These are phyloP conservation scores for Chrysanthemum makinoi DNA, from an alignment of 129 eudicot species.

Conservation along the genomic window DNA sequence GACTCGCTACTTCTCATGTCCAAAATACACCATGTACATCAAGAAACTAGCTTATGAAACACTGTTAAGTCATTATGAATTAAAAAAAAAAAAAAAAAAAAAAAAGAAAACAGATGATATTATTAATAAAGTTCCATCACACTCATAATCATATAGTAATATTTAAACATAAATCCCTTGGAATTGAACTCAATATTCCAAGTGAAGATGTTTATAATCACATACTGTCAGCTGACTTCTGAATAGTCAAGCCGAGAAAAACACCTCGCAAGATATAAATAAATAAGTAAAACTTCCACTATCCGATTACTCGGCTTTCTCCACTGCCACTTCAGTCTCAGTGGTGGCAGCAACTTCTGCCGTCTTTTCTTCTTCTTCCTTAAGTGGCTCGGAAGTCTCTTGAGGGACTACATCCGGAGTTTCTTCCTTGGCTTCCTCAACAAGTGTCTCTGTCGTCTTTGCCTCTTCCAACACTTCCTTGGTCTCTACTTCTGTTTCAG, in stretches of 20 bases:
- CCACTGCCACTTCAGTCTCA: slow-evolving; percentile 15
- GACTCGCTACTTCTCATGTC: too few relatives aligned
- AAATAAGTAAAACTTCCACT: slow-evolving; percentile 8
- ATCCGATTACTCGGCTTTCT: slow-evolving; percentile 9
- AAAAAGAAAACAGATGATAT: too few relatives aligned
- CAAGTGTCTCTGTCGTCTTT: background rate
- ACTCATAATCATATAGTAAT: too few relatives aligned
- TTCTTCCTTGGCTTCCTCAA: slow-evolving; percentile 14
- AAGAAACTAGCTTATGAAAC: too few relatives aligned
- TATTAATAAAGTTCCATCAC: too few relatives aligned
- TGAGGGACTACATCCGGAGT: slow-evolving; percentile 11
- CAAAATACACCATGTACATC: too few relatives aligned
- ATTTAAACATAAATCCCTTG: slow-evolving; percentile 20
- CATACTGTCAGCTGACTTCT: background rate
- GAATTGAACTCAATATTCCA: background rate
- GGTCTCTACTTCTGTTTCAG: slow-evolving; percentile 11
- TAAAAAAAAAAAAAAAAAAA: too few relatives aligned
- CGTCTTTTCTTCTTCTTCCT: slow-evolving; percentile 29
- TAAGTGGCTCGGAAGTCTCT: slow-evolving; percentile 22
- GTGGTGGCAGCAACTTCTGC: background rate
- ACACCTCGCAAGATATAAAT: slow-evolving; percentile 15
- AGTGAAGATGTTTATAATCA: too few relatives aligned
- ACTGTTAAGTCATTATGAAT: too few relatives aligned
- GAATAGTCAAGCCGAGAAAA: slow-evolving; percentile 23
- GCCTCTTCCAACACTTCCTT: background rate